Evolutionary conservation across 139 green algal genomes (phyloP), one percentile per base, ranked within the genome.

Genomic region (Chlorella sp.): DNA sequence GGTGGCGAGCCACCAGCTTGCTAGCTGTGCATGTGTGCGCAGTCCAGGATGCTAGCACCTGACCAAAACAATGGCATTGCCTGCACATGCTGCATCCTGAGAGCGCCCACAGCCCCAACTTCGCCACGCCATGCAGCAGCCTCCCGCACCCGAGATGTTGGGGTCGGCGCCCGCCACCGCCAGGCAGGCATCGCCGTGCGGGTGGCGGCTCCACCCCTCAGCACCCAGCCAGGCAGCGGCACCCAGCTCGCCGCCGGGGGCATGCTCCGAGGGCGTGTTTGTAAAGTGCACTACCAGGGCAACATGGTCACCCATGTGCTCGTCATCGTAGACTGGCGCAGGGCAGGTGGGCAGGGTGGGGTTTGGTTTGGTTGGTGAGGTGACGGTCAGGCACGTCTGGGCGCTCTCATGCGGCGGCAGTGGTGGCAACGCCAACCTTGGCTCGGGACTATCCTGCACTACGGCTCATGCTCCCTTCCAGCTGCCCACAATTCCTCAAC

Each of bases 301-400:
- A 36, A 96, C 83, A 81, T 93, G 87, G 80, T 93, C 88, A 0
- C 91, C 92, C 89, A 96, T 91, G 81, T 96, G 93, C 46, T 77
- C 56, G 40, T 93, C 92, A 48, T 96, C 93, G 73, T 96, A 96
- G 16, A 96, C 79, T 24, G 92, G 13, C 2, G 14, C 9, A 2
- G 14, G n/a, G n/a, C n/a, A 60, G 51, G 51, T 26, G 51, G 46
- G 51, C 51, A 60, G 51, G n/a, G n/a, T n/a, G n/a, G n/a, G n/a
- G n/a, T n/a, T n/a, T n/a, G n/a, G n/a, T n/a, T n/a, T n/a, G n/a
- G n/a, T n/a, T n/a, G n/a, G n/a, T n/a, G n/a, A n/a, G n/a, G n/a
- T n/a, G n/a, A n/a, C n/a, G n/a, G n/a, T n/a, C n/a, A n/a, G n/a
- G n/a, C n/a, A n/a, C n/a, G n/a, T n/a, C n/a, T n/a, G n/a, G n/a